phyloP scores from a whole-genome alignment of 129 eudicot genomes.

The Artemisia argyi region DNA sequence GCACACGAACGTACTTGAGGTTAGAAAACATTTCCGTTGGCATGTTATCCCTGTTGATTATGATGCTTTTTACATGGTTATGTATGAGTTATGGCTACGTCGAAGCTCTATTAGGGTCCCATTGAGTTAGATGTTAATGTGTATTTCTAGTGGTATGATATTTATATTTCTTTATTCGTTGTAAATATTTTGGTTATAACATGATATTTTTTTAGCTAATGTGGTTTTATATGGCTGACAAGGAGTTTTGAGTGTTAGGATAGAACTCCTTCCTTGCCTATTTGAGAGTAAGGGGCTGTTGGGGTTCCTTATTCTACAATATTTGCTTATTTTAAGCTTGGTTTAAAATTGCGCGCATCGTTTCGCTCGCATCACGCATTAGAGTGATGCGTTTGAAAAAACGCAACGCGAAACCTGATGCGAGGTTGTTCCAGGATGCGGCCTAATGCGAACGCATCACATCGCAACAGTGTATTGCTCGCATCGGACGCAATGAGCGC shows the following conservation, averaged over 20 bases:
- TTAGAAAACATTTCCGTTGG: conserved; percentile 83
- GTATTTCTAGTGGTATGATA: conserved; percentile 4
- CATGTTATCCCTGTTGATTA: conserved; percentile 57
- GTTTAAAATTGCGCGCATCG: too few relatives aligned
- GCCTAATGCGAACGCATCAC: too few relatives aligned
- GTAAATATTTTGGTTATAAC: conserved; percentile 17
- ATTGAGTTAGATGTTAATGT: conserved; percentile 14
- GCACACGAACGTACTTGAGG: conserved; percentile 56
- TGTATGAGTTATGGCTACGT: conserved; percentile 91
- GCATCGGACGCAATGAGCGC: too few relatives aligned
- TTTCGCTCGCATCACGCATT: too few relatives aligned
- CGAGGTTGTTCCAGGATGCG: too few relatives aligned
- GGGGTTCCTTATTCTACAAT: too few relatives aligned
- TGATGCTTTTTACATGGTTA: conserved; percentile 80
- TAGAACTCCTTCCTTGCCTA: too few relatives aligned
- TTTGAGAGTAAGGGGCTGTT: too few relatives aligned
- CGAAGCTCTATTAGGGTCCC: conserved; percentile 55
- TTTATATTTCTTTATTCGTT: conserved; percentile 27
- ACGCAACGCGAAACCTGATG: too few relatives aligned
- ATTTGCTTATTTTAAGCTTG: too few relatives aligned
- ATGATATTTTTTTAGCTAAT: conserved; percentile 6
- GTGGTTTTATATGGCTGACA: background rate
- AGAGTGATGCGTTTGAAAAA: too few relatives aligned
- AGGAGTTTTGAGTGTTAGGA: background rate
- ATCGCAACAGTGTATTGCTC: too few relatives aligned